A percentile compares a stretch with the other conserved stretches of the same genome.
Evolutionary conservation across 225 moss, liverwort and hornwort species (phyloP).

Genomic region (Marchantia polymorpha): DNA sequence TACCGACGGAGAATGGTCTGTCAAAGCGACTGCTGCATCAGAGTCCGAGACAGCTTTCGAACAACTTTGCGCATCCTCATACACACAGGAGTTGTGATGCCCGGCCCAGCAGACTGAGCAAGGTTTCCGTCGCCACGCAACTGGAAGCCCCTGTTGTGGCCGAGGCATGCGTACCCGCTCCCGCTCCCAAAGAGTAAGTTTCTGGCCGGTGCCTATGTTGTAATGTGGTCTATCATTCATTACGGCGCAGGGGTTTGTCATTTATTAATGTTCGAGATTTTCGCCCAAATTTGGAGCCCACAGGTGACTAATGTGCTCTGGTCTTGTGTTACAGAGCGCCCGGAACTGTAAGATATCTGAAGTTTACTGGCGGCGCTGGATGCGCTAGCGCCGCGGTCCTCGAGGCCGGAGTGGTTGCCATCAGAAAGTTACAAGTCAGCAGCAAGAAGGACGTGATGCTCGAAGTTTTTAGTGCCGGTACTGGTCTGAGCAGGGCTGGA

Average conservation of each 20-base stretch:
- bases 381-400: slow-evolving; percentile 33
- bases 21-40: slow-evolving; percentile 18
- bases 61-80: slow-evolving; percentile 7
- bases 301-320: background rate
- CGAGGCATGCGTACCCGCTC: background rate
- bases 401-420: slow-evolving; percentile 33
- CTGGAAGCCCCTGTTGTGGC: slow-evolving; percentile 8
- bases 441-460: slow-evolving; percentile 37
- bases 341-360: slow-evolving; percentile 20
- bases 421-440: slow-evolving; percentile 42
- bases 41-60: slow-evolving; percentile 3
- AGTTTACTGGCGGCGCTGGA: slow-evolving; percentile 23
- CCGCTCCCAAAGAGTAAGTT: slow-evolving; percentile 14
- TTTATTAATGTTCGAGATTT: too few species aligned
- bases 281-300: too few species aligned
- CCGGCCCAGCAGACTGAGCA: slow-evolving; percentile 38
- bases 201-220: too few species aligned
- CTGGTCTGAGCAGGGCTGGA: slow-evolving; percentile 34
- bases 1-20: background rate
- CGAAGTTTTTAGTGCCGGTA: slow-evolving; percentile 45
- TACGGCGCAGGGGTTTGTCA: background rate
- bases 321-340: slow-evolving; percentile 23
- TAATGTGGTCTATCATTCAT: background rate
- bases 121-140: slow-evolving; percentile 29
- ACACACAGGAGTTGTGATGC: slow-evolving; percentile 20